Evolutionary conservation across 306 rosid genomes (phyloP), one percentile per base, ranked within the genome.

Genomic region (Lathyrus oleraceus): DNA sequence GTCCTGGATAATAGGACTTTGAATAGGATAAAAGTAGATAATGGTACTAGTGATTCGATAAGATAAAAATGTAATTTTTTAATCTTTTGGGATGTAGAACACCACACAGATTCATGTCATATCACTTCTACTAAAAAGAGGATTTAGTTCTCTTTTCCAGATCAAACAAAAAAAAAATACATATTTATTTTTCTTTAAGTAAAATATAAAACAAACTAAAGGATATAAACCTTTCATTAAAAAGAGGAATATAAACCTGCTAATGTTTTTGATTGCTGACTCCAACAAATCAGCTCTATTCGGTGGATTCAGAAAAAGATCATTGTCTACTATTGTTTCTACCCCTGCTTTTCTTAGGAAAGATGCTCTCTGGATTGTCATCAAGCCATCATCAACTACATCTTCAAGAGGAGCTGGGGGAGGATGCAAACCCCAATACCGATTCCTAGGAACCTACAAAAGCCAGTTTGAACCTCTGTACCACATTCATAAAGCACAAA

Each of bases 351-450:
- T 94, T 81, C 86, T 84, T 69, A 90, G 88, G 84, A 94, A 88
- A 58, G 91, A 84, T 65, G 97, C 98, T 80, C 98, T 88, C 78
- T 94, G 98, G 81, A 94, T 88, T 39, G 88, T 86, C 91, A 74
- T 70, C 78, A 94, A 81, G 63, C 98, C 98, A 61, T 88, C 95
- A 82, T 88, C 98, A 42, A 94, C 86, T 67, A 94, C 97, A 81
- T 90, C 96, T 88, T 90, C 98, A 80, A 94, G 90, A 73, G 97
- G 96, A 27, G 90, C 87, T 36, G 98, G 98, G 40, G 98, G 98
- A 52, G 98, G 98, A 90, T 94, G 98, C 95, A 94, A 84, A 79
- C 96, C 97, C 98, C 98, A 94, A 81, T 94, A 94, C 45, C 96
- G 85, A 73, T 88, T 90, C 85, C 98, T 86, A 64, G 98, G 97